Evolutionary conservation across 352 stramenopile genomes (phyloP), one percentile per base, ranked within the genome.

Genomic region (Phytopythium mirpurense): DNA sequence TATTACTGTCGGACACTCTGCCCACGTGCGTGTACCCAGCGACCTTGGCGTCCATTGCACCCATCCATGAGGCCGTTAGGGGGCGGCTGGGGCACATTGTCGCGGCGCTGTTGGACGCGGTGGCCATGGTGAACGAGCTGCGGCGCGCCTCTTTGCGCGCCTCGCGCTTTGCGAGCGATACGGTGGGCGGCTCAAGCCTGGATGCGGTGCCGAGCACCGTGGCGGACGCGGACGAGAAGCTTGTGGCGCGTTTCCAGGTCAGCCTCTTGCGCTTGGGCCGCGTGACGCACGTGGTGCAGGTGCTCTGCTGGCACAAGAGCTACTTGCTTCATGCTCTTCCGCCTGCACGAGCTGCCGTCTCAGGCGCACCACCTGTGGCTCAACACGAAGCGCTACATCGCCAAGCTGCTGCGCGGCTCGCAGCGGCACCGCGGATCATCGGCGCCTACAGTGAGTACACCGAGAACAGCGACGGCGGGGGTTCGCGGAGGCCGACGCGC

Each of bases 291-390:
- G 70, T 92, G 16, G 63, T 76, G 46, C 84, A 88, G 59, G 69
- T 94, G 37, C 59, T 94, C 34, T 78, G 70, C 37, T 94, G 78
- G 76, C 84, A 94, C 56, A 81, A 69, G 55, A 85, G 73, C 63
- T 94, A 94, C 53, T 49, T 93, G 43, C 19, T 70, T 72, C 32
- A 95, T 93, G 69, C 79, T 95, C 24, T 90, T 90, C 53, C 71
- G 74, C 7, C 69, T 95, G 19, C 83, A 92, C 40, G 85, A 90
- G 51, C 59, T 95, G 21, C 90, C 81, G 47, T 90, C 85, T 21
- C 51, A 93, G 16, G 85, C 85, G 0, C 85, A 95, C 57, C 83
- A 78, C 5, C 85, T 83, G n/a, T 95, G 85, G 85, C 67, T 95
- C 36, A 63, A 93, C 40, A 90, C 76, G 23, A 65, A 64, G 9